Evolutionary conservation across 2,329 filamentous ascomycete species (phyloP), one percentile per base, ranked within the genome.

Genomic region (Didymella exigua): DNA sequence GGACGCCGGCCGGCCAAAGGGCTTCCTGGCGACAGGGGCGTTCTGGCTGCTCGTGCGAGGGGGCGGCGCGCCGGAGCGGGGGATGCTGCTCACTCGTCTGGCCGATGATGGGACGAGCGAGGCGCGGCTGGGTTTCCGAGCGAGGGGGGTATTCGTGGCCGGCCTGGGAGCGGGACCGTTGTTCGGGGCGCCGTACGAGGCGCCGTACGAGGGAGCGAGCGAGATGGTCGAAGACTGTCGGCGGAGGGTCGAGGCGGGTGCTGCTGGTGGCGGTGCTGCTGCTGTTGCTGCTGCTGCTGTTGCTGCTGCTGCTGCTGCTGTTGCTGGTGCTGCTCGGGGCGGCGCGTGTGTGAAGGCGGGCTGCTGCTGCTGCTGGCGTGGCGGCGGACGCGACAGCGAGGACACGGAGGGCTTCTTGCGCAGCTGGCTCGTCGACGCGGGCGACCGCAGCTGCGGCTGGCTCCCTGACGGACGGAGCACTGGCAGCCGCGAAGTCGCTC

Each of bases 401-500:
- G 68, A 65, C 14, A 68, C 26, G 13, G 72, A 74, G 9, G 70
- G 61, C 56, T 68, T 71, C 62, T 69, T 71, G 59, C 61, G 66
- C 56, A 71, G 42, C 57, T 76, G 78, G 30, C 82, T 81, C 62
- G 75, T 75, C 73, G 77, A 44, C 0, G 80, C 76, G 14, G 79
- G 72, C 46, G 62, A 31, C 2, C 78, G 78, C 49, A 83, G 66
- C 27, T 77, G 73, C 55, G 73, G 76, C 30, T 74, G 68, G 57
- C 67, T 73, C 36, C 45, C 62, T 36, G 75, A 73, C 37, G 77
- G 57, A 33, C 67, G 65, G 38, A 73, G 82, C 57, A 84, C 74
- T 11, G 83, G 83, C 41, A 86, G 74, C 60, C 80, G 79, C 19
- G 83, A 85, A 37, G 78, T 46, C 11, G 61, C 45, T 24, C 82